Percentiles rank a stretch among this genome's conserved stretches.
phyloP scores from a whole-genome alignment of 495 filamentous ascomycete genomes.

The Astrothelium subdiscretum region DNA sequence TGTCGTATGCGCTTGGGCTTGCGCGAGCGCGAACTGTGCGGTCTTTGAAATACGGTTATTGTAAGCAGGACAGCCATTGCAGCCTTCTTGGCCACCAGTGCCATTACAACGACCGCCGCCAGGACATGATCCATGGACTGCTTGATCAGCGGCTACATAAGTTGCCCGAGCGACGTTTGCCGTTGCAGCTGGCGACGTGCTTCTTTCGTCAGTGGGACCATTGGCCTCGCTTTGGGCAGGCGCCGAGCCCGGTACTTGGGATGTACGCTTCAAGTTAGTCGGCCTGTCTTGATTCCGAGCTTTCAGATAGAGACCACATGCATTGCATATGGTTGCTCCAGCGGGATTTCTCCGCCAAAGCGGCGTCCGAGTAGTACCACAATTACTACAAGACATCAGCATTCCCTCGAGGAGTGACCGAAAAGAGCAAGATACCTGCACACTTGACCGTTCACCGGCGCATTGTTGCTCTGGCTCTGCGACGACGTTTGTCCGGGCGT shows the following conservation, averaged over 20 bases:
- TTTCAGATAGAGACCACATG: slow-evolving; percentile 90
- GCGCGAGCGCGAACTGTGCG: slow-evolving; percentile 51
- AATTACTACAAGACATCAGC: slow-evolving; percentile 55
- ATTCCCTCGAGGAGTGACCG: no score
- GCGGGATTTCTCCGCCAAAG: slow-evolving; percentile 90
- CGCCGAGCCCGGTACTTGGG: slow-evolving; percentile 6
- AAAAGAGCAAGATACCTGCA: slow-evolving; percentile 2
- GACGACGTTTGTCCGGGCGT: background rate
- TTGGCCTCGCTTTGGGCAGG: slow-evolving; percentile 5
- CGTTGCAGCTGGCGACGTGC: slow-evolving; percentile 23
- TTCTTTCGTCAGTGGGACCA: slow-evolving; percentile 27
- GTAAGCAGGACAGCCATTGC: slow-evolving; percentile 90
- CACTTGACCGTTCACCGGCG: slow-evolving; percentile 3
- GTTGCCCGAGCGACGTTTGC: slow-evolving; percentile 48
- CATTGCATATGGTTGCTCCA: slow-evolving; percentile 93
- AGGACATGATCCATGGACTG: slow-evolving; percentile 74
- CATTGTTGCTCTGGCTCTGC: background rate
- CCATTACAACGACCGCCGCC: slow-evolving; percentile 94
- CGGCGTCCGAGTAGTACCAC: slow-evolving; percentile 82
- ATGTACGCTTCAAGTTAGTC: slow-evolving; percentile 64
- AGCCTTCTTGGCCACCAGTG: slow-evolving; percentile 90
- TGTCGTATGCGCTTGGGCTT: slow-evolving; percentile 19
- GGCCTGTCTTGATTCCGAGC: slow-evolving; percentile 83
- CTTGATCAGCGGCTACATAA: slow-evolving; percentile 64
- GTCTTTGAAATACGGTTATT: slow-evolving; percentile 94